Conservation (phyloP, 192 early-diverging fungal genomes). For the Oehlia diaphana region DNA sequence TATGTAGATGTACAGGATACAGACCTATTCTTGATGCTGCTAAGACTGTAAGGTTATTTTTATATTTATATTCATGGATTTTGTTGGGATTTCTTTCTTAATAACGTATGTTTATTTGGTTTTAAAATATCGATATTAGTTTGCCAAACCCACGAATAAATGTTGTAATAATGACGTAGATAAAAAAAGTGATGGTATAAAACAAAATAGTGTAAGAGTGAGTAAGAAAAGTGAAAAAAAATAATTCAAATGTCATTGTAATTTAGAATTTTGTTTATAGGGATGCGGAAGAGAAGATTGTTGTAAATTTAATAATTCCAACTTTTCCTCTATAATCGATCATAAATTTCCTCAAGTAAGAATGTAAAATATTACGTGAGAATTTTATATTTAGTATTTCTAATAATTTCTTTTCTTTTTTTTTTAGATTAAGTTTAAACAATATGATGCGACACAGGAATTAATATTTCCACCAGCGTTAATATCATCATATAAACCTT, state of each 20-base stretch:
- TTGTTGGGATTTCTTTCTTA: background rate
- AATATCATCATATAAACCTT: conserved; percentile 55
- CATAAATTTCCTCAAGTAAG: conserved; percentile 22
- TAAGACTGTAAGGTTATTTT: conserved; percentile 52
- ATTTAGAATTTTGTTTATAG: background rate
- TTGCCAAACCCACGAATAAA: conserved; percentile 44
- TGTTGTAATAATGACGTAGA: conserved; percentile 40
- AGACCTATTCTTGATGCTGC: conserved; percentile 84
- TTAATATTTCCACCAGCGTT: conserved; percentile 69
- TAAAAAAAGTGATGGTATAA: background rate
- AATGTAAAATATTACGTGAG: background rate
- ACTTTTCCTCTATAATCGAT: background rate
- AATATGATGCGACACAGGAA: conserved; percentile 64
- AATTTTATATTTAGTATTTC: background rate
- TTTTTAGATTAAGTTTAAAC: conserved; percentile 47
- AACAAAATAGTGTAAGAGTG: background rate
- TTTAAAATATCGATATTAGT: conserved; percentile 31
- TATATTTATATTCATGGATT: conserved; percentile 1
- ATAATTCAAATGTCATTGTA: background rate
- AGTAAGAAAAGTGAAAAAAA: conserved; percentile 36
- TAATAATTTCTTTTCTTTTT: background rate
- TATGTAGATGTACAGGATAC: conserved; percentile 93
- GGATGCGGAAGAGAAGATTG: conserved; percentile 19
- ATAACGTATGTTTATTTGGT: background rate
- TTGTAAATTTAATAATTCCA: conserved; percentile 14